phyloP scores from a whole-genome alignment of 208 protist species.

The Acanthamoeba sp. region DNA sequence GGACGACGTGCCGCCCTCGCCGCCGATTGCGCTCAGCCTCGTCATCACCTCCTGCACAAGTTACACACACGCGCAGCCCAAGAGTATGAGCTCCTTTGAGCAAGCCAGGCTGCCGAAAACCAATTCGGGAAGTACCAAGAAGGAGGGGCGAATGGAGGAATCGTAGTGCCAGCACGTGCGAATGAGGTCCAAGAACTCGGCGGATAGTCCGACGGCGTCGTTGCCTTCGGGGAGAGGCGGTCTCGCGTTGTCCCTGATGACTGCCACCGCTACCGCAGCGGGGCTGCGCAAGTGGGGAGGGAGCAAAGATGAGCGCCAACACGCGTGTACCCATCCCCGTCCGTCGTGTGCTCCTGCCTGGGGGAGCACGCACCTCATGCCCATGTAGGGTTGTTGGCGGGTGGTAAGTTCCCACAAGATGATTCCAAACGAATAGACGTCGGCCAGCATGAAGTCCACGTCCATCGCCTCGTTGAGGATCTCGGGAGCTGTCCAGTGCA shows the following conservation, averaged over 20 bases:
- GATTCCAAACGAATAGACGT: slow-evolving; percentile 54
- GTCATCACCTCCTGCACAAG: slow-evolving; percentile 9
- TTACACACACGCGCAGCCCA: too few relatives aligned
- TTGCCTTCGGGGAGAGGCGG: not conserved
- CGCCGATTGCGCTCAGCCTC: not conserved
- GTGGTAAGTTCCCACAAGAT: slow-evolving; percentile 59
- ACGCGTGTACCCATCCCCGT: not conserved
- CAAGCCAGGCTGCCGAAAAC: not conserved
- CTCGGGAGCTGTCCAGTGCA: slow-evolving; percentile 60
- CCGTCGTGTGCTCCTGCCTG: too few relatives aligned
- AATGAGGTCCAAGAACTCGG: slow-evolving; percentile 3
- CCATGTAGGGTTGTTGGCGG: slow-evolving; percentile 46
- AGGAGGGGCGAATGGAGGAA: not conserved
- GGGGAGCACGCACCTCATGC: slow-evolving; percentile 29
- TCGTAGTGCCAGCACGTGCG: slow-evolving; percentile 27
- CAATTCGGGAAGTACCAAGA: not conserved
- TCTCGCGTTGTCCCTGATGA: slow-evolving; percentile 50
- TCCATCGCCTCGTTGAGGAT: slow-evolving; percentile 62
- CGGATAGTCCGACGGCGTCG: not conserved
- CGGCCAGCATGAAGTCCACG: slow-evolving; percentile 39
- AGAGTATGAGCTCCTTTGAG: too few relatives aligned
- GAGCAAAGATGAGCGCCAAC: not conserved
- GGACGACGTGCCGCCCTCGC: not conserved
- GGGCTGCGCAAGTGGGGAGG: too few relatives aligned
- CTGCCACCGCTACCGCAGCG: not conserved